Evolutionary conservation across 352 stramenopile species (phyloP), one percentile per base, ranked within the genome.

Genomic region (Phytophthora rubi): DNA sequence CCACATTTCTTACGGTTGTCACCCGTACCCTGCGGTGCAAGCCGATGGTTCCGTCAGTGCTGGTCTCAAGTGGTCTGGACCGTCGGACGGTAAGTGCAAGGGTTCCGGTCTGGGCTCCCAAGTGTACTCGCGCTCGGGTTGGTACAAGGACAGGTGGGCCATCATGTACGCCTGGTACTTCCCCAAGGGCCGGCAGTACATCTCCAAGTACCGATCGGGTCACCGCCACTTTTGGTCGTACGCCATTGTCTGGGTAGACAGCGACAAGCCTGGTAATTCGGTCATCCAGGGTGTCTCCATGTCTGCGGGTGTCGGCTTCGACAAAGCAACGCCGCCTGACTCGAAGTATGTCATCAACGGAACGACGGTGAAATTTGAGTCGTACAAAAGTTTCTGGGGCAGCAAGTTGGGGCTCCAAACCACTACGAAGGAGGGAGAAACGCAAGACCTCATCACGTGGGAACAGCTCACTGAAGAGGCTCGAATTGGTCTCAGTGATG

Each of bases 11-110:
- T 49, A 76, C 62, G 67, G 68, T 8, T 81, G 70, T 56, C 65
- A 70, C 35, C 59, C 74, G 45, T 81, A 78, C 70, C 65, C 73
- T 13, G 73, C 69, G 4, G 73, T 81, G 12, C 59, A 81, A 35
- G 26, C 48, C 3, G 51, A 55, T 9, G 70, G 74, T 26, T 69
- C 71, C 53, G 77, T 63, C 7, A 74, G 55, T 42, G 54, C 65
- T 9, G 74, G 74, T 18, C 59, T 81, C 12, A 69, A 72, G 47
- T 63, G 54, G 6, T 65, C 26, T 15, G 74, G 74, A 8, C 68
- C 67, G 7, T 23, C 57, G 0, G 64, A 70, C 26, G 74, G 58
- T 10, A 59, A 63, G 10, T 75, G 68, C 57, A 71, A 65, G 30
- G 68, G 68, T 7, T 71, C 68, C n/a, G 30, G 21, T 9, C 53